Evolutionary conservation across 139 green algal genomes (phyloP), one percentile per base, ranked within the genome.

Genomic region (Chlorella ohadii): DNA sequence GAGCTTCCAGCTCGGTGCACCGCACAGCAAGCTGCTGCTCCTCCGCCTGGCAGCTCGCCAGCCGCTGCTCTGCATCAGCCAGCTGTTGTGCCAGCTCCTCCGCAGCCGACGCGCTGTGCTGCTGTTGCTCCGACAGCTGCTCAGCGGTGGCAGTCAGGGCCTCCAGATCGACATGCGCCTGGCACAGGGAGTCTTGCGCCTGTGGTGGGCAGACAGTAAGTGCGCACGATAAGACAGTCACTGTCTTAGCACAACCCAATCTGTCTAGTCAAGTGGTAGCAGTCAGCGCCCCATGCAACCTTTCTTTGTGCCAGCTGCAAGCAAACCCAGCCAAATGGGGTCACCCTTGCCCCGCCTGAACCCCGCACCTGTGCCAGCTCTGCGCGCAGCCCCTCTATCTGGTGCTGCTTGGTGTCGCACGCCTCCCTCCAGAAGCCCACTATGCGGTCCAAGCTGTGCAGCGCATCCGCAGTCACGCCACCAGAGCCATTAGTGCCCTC

Each of bases 381-480:
- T 1, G 2, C 11, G 0, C 36, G 70, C 51, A 79, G 55, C 56
- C 72, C 20, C 38, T 55, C 33, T 11, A 85, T 57, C 70, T 85
- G 80, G 27, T 23, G 19, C 27, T 85, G 70, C 68, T 79, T 79
- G 19, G 68, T 36, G 66, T 25, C 39, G 56, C 80, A 85, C 19
- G 80, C 80, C 56, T 79, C 55, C 33, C 70, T 59, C 80, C 80
- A 85, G 27, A 85, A 39, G 15, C 66, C 80, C 55, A 85, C 80
- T 36, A 85, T 85, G 55, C 80, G 68, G 19, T 85, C 80, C 34
- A 85, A 19, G 56, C 80, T 85, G 70, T 71, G 38, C 34, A 85
- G 70, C 5, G 80, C 80, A 34, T 83, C 78, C 2, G 76, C 36
- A 1, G 59, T 28, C 7, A 31, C 33, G 2, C 33, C 55, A 4